Evolutionary conservation across 495 filamentous ascomycete genomes (phyloP).

Genomic region (Podospora comata): DNA sequence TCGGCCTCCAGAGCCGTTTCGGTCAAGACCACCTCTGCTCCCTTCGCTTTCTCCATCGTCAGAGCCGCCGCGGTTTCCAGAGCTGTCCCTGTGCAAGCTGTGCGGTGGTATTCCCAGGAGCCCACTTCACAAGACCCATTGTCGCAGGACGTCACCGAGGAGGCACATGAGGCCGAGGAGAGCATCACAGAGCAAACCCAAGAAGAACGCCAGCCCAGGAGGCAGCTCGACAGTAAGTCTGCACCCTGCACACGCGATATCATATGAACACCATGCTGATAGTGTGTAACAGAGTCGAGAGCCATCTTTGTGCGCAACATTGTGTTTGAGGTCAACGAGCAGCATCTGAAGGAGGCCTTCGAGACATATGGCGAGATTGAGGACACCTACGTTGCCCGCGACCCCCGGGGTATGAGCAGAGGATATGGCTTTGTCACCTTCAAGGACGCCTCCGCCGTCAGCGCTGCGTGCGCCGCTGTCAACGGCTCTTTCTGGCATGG

Average conservation of each 20-base stretch:
- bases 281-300: not conserved
- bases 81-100: constrained; percentile 23
- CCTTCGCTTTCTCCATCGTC: constrained; percentile 29
- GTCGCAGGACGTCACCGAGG: constrained; percentile 22
- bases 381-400: constrained; percentile 56
- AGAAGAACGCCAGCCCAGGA: not conserved
- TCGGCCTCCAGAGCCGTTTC: constrained; percentile 47
- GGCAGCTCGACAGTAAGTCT: not conserved
- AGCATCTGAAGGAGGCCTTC: constrained; percentile 66
- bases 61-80: constrained; percentile 24
- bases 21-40: constrained; percentile 38
- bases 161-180: constrained; percentile 12
- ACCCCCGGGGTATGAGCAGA: constrained; percentile 76
- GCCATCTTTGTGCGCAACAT: constrained; percentile 79
- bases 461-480: constrained; percentile 59
- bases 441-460: constrained; percentile 52
- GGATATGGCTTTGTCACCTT: constrained; percentile 83
- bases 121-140: not conserved
- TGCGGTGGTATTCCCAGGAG: constrained; percentile 38
- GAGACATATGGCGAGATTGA: constrained; percentile 61
- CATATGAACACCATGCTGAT: not conserved
- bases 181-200: not conserved
- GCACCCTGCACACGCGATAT: not conserved
- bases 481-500: constrained; percentile 75
- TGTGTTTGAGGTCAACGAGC: constrained; percentile 73